Evolutionary conservation across 805 yeast genomes (phyloP).

Genomic region (Ogataea paradorogensis): DNA sequence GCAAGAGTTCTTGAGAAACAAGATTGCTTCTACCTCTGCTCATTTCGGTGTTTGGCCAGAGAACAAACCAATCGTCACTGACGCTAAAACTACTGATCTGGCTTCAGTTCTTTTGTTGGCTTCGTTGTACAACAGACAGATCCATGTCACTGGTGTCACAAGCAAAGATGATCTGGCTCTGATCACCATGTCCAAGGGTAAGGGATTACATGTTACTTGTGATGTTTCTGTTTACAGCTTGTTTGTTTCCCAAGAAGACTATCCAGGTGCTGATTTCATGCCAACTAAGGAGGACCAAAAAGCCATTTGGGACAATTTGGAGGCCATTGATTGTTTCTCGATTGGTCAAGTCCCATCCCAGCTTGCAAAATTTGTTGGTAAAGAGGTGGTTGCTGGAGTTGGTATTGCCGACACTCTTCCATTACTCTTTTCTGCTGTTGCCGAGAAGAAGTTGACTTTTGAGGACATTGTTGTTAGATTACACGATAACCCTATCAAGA

Average conservation of each 20-base stretch:
- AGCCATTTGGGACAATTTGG: slow-evolving; percentile 75
- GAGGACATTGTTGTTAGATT: slow-evolving; percentile 70
- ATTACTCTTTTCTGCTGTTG: slow-evolving; percentile 75
- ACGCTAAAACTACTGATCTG: slow-evolving; percentile 85
- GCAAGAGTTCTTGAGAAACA: slow-evolving; percentile 62
- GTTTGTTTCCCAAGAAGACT: slow-evolving; percentile 70
- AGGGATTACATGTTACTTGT: slow-evolving; percentile 79
- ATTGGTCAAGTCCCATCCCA: slow-evolving; percentile 76
- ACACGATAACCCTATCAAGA: slow-evolving; percentile 76
- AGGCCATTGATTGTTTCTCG: slow-evolving; percentile 79
- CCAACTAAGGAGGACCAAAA: slow-evolving; percentile 81
- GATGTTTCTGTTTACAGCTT: slow-evolving; percentile 82
- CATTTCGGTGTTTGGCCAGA: slow-evolving; percentile 85
- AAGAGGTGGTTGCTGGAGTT: slow-evolving; percentile 62
- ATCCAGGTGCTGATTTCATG: slow-evolving; percentile 66
- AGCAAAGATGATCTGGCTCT: slow-evolving; percentile 78
- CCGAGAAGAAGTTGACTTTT: slow-evolving; percentile 65
- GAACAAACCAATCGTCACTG: slow-evolving; percentile 81
- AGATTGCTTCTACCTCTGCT: slow-evolving; percentile 73
- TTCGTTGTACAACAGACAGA: slow-evolving; percentile 76
- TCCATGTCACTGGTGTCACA: slow-evolving; percentile 86
- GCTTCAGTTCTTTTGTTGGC: slow-evolving; percentile 92
- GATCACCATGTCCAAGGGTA: slow-evolving; percentile 80
- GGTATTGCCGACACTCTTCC: slow-evolving; percentile 83
- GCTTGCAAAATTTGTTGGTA: slow-evolving; percentile 63